These are phyloP conservation scores for Xylariaceae sp. DNA, from an alignment of 2,329 filamentous ascomycete genomes.

Conservation along the genomic window DNA sequence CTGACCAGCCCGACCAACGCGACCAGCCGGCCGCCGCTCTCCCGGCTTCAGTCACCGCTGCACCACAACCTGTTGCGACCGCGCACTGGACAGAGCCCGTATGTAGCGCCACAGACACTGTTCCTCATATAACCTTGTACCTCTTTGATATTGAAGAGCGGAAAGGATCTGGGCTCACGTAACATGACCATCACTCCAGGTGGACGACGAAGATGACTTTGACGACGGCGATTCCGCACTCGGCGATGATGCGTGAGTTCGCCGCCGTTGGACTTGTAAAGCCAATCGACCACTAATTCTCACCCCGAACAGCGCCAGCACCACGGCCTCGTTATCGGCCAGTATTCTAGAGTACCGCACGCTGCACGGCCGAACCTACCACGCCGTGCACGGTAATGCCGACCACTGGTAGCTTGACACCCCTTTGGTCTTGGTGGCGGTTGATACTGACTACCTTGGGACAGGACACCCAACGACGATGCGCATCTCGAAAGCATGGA, in stretches of 20 bases:
- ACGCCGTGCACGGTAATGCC: conserved; percentile 24
- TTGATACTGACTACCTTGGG: not conserved
- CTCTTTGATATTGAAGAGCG: not conserved
- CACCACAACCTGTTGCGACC: not conserved
- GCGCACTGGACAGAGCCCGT: conserved; percentile 18
- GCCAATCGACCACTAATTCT: not conserved
- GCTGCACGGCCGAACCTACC: conserved; percentile 28
- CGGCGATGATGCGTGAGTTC: conserved; percentile 25
- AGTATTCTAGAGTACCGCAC: conserved; percentile 30
- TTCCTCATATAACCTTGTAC: not conserved
- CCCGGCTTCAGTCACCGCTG: conserved; percentile 10
- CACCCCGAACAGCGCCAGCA: conserved; percentile 17
- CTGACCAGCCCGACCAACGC: not conserved
- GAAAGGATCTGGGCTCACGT: conserved; percentile 7
- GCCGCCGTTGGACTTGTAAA: not conserved
- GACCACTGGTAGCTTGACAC: conserved; percentile 25
- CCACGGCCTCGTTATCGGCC: conserved; percentile 26
- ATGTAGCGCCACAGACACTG: conserved; percentile 2
- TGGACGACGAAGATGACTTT: conserved; percentile 14
- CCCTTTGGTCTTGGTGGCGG: conserved; percentile 4
- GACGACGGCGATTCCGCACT: conserved; percentile 25
- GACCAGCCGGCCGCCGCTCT: not conserved
- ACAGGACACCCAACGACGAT: conserved; percentile 19
- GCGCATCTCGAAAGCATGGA: conserved; percentile 18
- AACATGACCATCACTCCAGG: conserved; percentile 8